Evolutionary conservation across 2,329 filamentous ascomycete genomes (phyloP).

Genomic region (Parafenestella ontariensis): DNA sequence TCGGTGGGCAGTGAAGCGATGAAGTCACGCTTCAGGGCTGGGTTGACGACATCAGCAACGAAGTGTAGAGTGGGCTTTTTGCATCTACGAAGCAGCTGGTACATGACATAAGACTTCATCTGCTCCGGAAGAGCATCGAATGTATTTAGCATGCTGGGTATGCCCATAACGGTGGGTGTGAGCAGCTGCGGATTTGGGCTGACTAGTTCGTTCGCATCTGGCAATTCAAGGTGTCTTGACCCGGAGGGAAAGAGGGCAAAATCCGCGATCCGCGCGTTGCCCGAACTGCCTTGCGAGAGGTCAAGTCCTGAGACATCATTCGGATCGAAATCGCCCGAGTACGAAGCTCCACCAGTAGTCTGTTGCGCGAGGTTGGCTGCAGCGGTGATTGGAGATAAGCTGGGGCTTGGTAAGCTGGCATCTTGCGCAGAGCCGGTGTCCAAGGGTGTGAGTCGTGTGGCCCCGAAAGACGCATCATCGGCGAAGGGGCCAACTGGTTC

Average conservation of each 20-base stretch:
- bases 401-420: conserved; percentile 91
- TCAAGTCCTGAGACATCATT: conserved; percentile 49
- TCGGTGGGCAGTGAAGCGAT: conserved; percentile 83
- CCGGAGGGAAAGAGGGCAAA: conserved; percentile 24
- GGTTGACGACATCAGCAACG: conserved; percentile 89
- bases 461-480: conserved; percentile 19
- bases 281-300: conserved; percentile 31
- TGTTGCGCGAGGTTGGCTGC: conserved; percentile 66
- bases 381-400: conserved; percentile 86
- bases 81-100: conserved; percentile 88
- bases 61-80: conserved; percentile 87
- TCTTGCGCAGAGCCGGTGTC: conserved; percentile 80
- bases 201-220: conserved; percentile 18
- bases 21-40: conserved; percentile 93
- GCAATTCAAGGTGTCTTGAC: conserved; percentile 30
- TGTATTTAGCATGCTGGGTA: conserved; percentile 83
- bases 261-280: conserved; percentile 17
- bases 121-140: conserved; percentile 92
- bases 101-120: conserved; percentile 96
- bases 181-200: conserved; percentile 44
- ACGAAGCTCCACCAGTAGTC: conserved; percentile 36
- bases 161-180: conserved; percentile 68
- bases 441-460: conserved; percentile 58
- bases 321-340: conserved; percentile 38
- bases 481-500: conserved; percentile 63